Conservation (phyloP, 768 basidiomycete species). For the Boletellus sp. region DNA sequence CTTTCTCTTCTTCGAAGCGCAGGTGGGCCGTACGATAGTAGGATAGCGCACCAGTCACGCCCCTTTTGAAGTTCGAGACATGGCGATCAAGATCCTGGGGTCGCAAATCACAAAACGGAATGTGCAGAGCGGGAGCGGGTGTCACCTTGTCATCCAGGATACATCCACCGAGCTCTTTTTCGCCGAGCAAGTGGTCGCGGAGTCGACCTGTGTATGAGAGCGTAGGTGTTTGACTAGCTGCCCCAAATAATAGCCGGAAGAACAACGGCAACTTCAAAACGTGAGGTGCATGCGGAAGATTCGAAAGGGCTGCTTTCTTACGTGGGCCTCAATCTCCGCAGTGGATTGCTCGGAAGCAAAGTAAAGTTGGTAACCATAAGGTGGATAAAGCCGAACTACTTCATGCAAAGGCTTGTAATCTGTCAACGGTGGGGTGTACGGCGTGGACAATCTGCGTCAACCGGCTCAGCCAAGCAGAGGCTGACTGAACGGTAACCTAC, state of each 20-base stretch:
- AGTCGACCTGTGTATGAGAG: constrained; percentile 5
- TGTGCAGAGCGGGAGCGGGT: background rate
- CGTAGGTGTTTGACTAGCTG: background rate
- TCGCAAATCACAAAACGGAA: constrained; percentile 3
- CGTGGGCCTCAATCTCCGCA: constrained; percentile 53
- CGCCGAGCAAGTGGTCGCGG: constrained; percentile 5
- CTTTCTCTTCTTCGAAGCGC: constrained; percentile 65
- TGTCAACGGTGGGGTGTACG: constrained; percentile 58
- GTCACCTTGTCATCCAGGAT: constrained; percentile 20
- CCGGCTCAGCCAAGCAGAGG: background rate
- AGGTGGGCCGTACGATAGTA: constrained; percentile 64
- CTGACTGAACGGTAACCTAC: constrained; percentile 38
- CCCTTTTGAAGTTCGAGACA: constrained; percentile 39
- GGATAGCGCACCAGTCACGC: constrained; percentile 69
- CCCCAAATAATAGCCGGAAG: constrained; percentile 12
- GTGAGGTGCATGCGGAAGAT: constrained; percentile 9
- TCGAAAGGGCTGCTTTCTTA: constrained; percentile 24
- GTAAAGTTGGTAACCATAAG: constrained; percentile 66
- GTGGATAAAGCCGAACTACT: constrained; percentile 48
- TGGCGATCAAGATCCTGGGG: constrained; percentile 57
- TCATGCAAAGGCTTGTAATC: constrained; percentile 49
- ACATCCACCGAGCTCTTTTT: constrained; percentile 6
- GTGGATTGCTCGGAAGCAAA: constrained; percentile 54
- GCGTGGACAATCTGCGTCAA: constrained; percentile 54
- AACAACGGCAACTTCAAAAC: constrained; percentile 26